Evolutionary conservation across 2,329 filamentous ascomycete genomes (phyloP).

Genomic region (Emergomyces orientalis): DNA sequence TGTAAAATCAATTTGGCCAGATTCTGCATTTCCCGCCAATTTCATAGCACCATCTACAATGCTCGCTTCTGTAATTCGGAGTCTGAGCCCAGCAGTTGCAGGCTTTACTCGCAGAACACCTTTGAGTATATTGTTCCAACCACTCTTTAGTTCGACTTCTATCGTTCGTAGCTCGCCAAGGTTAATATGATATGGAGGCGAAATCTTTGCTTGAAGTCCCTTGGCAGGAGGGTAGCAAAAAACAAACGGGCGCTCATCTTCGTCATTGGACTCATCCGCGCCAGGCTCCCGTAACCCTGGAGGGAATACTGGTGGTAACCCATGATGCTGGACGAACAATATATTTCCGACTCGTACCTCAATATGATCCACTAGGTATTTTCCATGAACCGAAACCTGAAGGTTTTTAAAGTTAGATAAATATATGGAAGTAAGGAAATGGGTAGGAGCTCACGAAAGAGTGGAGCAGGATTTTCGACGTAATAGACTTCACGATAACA

Average conservation of each 20-base stretch:
- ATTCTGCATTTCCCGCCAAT: constrained; percentile 35
- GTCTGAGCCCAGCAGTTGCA: constrained; percentile 51
- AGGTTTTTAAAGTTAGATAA: constrained; percentile 8
- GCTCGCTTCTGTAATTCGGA: constrained; percentile 45
- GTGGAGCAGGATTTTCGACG: constrained; percentile 44
- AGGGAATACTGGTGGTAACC: constrained; percentile 24
- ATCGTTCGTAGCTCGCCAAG: constrained; percentile 71
- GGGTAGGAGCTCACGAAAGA: constrained; percentile 34
- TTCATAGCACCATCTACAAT: constrained; percentile 35
- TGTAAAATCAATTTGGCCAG: constrained; percentile 39
- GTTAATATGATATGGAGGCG: constrained; percentile 60
- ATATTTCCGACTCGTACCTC: constrained; percentile 44
- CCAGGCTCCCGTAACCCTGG: constrained; percentile 28
- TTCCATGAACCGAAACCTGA: constrained; percentile 47
- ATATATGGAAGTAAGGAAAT: background rate
- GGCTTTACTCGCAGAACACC: constrained; percentile 47
- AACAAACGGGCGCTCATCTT: constrained; percentile 51
- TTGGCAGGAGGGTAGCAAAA: constrained; percentile 63
- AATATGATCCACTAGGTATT: constrained; percentile 66
- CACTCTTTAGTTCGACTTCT: constrained; percentile 62
- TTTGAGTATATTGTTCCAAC: constrained; percentile 57
- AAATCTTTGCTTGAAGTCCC: constrained; percentile 59
- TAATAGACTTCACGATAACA: constrained; percentile 47
- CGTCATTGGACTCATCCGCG: constrained; percentile 22
- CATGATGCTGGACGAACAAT: constrained; percentile 27